Base-by-base conservation (phyloP, 2,329 filamentous ascomycete genomes). In the Cytospora chrysosperma region DNA sequence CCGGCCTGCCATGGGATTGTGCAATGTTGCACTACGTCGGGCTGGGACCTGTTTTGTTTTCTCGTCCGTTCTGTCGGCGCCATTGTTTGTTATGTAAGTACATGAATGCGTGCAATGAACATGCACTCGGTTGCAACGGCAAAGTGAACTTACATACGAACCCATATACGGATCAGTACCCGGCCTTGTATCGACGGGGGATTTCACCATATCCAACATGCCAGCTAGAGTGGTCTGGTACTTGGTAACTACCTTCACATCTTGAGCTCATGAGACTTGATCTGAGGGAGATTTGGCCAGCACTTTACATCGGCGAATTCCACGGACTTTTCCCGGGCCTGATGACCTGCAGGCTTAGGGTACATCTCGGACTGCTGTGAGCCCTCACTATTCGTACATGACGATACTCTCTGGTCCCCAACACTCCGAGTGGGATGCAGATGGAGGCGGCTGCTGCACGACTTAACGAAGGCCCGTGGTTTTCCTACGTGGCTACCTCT, bases 1-100 rank as follows among this genome's bases (percentile, higher is more conserved):
- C 15, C 26, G 26, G 51, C 28, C 30, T 26, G n/a, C 26, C 15
- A 21, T 13, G 51, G 37, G 13, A 26, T 43, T 26, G n/a, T 62
- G 37, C 21, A 40, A 30, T 49, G 58, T 54, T 24, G 28, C 62
- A 57, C 59, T n/a, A 26, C 28, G n/a, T 51, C 30, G 32, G 34
- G 37, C 40, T 32, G 37, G 34, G 40, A 17, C 56, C 49, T 59
- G 28, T 30, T 30, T 30, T 26, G 3, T 26, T 26, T 13, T 32
- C 21, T 47, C 34, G 47, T 28, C 27, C 51, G 27, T 13, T 17
- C 34, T 21, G 34, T 52, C 13, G 50, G 50, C 24, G 50, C 15
- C 24, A 8, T 27, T n/a, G 50, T 15, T 19, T 17, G 15, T 37
- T 6, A 47, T 13, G 57, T 21, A 53, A n/a, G 32, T 59, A 50